Conservation (phyloP, 306 rosid genomes). For the Carpinus viminea region DNA sequence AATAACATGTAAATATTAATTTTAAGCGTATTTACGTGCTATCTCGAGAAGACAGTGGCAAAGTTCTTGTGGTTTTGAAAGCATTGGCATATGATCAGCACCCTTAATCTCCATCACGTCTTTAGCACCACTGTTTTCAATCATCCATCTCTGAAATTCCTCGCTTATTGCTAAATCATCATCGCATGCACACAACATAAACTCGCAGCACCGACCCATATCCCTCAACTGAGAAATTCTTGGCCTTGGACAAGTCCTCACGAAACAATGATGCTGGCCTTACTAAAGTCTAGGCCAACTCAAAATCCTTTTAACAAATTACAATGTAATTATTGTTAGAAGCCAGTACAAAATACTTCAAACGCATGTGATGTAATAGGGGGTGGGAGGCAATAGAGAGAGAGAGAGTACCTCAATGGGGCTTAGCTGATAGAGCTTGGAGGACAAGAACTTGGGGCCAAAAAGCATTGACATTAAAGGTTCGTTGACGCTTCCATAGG, state of each 20-base stretch:
- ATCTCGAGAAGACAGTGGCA: conserved; percentile 34
- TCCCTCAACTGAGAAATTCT: conserved; percentile 35
- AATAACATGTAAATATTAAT: neutral
- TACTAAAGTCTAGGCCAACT: conserved; percentile 35
- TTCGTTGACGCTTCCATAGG: conserved; percentile 27
- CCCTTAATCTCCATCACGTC: conserved; percentile 47
- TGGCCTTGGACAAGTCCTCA: conserved; percentile 39
- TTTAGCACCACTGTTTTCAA: conserved; percentile 39
- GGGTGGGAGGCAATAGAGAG: too few relatives aligned
- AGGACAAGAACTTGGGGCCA: conserved; percentile 37
- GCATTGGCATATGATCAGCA: conserved; percentile 49
- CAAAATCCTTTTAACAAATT: conserved; percentile 50
- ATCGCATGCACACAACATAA: conserved; percentile 22
- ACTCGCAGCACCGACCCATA: conserved; percentile 45
- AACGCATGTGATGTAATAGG: too few relatives aligned
- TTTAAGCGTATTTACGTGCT: conserved; percentile 22
- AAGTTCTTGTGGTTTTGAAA: conserved; percentile 36
- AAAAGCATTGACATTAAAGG: conserved; percentile 31
- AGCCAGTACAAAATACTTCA: too few relatives aligned
- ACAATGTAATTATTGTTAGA: neutral
- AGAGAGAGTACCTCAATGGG: conserved; percentile 46
- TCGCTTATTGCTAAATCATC: conserved; percentile 35
- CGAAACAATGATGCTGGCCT: conserved; percentile 43
- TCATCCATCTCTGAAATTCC: conserved; percentile 49
- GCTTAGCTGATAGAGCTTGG: conserved; percentile 47